Evolutionary conservation across 2,329 filamentous ascomycete species (phyloP).

Genomic region (Calonectria fujianensis): DNA sequence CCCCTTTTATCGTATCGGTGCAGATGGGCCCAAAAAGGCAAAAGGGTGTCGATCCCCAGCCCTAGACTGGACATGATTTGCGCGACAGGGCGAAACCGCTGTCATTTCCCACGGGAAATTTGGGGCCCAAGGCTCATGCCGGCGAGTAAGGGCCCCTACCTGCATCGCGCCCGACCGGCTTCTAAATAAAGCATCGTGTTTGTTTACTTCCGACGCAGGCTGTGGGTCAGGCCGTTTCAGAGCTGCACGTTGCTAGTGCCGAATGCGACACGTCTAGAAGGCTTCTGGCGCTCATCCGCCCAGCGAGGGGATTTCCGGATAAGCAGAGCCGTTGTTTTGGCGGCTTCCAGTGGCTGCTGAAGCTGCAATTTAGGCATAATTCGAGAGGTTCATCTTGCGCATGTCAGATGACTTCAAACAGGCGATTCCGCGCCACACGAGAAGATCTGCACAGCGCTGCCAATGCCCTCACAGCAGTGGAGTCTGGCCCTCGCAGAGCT

Average conservation of each 20-base stretch:
- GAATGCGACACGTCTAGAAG: not conserved
- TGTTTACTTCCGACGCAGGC: not conserved
- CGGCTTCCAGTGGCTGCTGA: not conserved
- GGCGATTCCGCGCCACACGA: not conserved
- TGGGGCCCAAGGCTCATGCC: conserved; percentile 1
- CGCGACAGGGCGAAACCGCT: not conserved
- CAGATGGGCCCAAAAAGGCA: not conserved
- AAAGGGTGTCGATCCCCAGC: not conserved
- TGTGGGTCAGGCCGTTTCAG: not conserved
- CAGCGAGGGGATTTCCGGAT: not conserved
- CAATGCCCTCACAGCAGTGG: not conserved
- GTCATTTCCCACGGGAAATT: conserved; percentile 5
- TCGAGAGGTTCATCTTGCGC: not conserved
- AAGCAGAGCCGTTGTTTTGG: not conserved
- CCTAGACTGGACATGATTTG: not conserved
- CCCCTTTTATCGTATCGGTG: not conserved
- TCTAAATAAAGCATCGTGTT: not conserved
- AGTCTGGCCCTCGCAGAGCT: not conserved
- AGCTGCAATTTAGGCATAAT: not conserved
- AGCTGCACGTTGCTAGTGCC: not conserved
- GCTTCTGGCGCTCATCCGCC: not conserved
- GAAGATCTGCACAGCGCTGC: not conserved
- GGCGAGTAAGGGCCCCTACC: not conserved
- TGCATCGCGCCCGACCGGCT: not conserved
- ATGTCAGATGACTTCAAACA: not conserved